Base-by-base conservation (phyloP, 768 basidiomycete species). In the Chalciporus chontae region DNA sequence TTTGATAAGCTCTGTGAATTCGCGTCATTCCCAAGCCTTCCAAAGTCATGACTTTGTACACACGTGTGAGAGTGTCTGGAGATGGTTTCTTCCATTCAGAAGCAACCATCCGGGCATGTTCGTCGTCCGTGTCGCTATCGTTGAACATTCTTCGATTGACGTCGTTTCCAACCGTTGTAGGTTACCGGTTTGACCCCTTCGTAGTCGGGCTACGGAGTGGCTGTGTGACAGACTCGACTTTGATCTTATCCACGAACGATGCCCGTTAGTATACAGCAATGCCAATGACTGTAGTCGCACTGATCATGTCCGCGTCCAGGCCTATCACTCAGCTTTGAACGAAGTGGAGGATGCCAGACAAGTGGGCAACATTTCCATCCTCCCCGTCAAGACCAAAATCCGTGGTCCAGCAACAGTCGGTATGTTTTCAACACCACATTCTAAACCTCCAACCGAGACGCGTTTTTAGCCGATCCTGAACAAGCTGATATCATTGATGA, bases 291-390 rank as follows among this genome's bases (percentile, higher is more conserved):
- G 29, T 27, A n/a, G 47, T 43, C 4, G 38, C 9, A 48, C 11
- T n/a, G 14, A 52, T 19, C 23, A n/a, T 42, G 26, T 44, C 11
- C 24, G 19, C 19, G 3, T 56, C 5, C 50, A 98, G 96, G 95
- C 95, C 18, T 99, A 99, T 66, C 95, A 99, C 69, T 97, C 96
- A 3, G 74, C 90, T 5, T 82, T 94, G 68, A 96, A 96, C 71
- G 91, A 93, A 53, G 81, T 84, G 38, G 77, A 80, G 29, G 89
- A 95, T 65, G 77, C 81, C 18, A 79, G 87, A 51, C 84, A 85
- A 64, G 85, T 94, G 45, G 96, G 96, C 44, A 98, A 97, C 68
- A 80, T 93, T 68, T 78, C 85, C 46, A 73, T 98, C 61, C 76
- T 98, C 53, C 94, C 96, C 27, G 90, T 99, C 71, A 87, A 82